A percentile compares a stretch with the other conserved stretches of the same genome.
Evolutionary conservation across 371 early-diverging fungal species (phyloP).

Genomic region (Mortierella sp.): DNA sequence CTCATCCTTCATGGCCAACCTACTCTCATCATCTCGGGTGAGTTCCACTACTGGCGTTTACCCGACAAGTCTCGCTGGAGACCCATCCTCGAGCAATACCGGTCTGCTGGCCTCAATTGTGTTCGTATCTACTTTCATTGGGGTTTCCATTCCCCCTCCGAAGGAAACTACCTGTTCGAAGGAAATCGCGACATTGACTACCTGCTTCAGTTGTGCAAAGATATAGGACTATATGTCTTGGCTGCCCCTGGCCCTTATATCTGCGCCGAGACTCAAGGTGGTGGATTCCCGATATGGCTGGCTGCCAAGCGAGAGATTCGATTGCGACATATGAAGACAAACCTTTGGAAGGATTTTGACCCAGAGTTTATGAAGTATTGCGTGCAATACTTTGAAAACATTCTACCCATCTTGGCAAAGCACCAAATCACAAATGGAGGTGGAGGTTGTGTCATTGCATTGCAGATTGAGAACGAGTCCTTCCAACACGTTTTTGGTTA

Average conservation of each 20-base stretch:
- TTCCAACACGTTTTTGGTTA: constrained; percentile 73
- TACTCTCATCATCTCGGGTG: constrained; percentile 73
- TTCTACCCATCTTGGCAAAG: constrained; percentile 80
- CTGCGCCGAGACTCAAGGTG: constrained; percentile 90
- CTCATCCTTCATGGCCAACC: constrained; percentile 74
- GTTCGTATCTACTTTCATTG: constrained; percentile 94
- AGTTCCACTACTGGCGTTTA: constrained; percentile 87
- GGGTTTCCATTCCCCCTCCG: constrained; percentile 87
- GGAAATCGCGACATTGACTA: constrained; percentile 83
- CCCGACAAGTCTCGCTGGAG: constrained; percentile 52
- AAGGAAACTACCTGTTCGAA: constrained; percentile 83
- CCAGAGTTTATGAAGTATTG: constrained; percentile 76
- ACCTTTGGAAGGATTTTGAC: constrained; percentile 80
- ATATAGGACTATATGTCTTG: constrained; percentile 80
- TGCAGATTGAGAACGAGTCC: constrained; percentile 89
- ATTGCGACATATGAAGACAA: constrained; percentile 77
- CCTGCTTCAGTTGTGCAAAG: constrained; percentile 80
- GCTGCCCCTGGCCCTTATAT: constrained; percentile 93
- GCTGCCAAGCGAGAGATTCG: constrained; percentile 80
- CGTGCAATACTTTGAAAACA: constrained; percentile 78
- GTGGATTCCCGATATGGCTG: constrained; percentile 90
- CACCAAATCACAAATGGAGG: constrained; percentile 83
- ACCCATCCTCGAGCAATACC: constrained; percentile 74
- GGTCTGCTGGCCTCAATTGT: constrained; percentile 79
- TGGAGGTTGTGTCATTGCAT: constrained; percentile 78